Evolutionary conservation across 345 rosid genomes (phyloP).

Genomic region (Gossypium raimondii): DNA sequence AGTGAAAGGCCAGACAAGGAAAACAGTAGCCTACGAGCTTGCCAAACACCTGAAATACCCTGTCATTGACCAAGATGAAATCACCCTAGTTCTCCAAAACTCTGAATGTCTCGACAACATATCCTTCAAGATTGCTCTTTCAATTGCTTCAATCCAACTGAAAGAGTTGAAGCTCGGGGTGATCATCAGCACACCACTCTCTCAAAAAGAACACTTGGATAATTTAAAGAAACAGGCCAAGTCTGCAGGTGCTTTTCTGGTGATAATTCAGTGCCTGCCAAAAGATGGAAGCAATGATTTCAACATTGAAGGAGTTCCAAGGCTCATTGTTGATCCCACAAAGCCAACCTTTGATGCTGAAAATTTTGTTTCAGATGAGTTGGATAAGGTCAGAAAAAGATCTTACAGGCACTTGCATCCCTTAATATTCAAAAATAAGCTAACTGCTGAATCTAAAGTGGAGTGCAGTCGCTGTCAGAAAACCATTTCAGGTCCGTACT

Average conservation of each 20-base stretch:
- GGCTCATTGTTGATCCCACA: not conserved
- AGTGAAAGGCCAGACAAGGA: not conserved
- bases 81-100: not conserved
- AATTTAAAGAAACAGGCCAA: not conserved
- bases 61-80: not conserved
- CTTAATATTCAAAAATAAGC: not conserved
- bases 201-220: not conserved
- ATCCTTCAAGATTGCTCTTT: not conserved
- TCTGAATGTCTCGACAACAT: not conserved
- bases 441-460: not conserved
- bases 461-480: not conserved
- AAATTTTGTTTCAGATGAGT: slow-evolving; percentile 3
- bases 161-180: slow-evolving; percentile 3
- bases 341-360: not conserved
- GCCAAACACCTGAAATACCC: slow-evolving; percentile 14
- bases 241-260: not conserved
- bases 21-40: not conserved
- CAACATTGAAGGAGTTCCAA: not conserved
- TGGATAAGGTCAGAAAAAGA: slow-evolving; percentile 13
- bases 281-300: not conserved
- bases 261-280: slow-evolving; percentile 8
- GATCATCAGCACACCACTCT: slow-evolving; percentile 1
- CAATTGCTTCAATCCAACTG: not conserved
- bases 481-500: not conserved
- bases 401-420: slow-evolving; percentile 10